Percentiles rank a stretch among this genome's conserved stretches.
These are phyloP conservation scores for Paragyromitra xinjiangensis DNA, from an alignment of 495 filamentous ascomycete genomes.

Conservation along the genomic window DNA sequence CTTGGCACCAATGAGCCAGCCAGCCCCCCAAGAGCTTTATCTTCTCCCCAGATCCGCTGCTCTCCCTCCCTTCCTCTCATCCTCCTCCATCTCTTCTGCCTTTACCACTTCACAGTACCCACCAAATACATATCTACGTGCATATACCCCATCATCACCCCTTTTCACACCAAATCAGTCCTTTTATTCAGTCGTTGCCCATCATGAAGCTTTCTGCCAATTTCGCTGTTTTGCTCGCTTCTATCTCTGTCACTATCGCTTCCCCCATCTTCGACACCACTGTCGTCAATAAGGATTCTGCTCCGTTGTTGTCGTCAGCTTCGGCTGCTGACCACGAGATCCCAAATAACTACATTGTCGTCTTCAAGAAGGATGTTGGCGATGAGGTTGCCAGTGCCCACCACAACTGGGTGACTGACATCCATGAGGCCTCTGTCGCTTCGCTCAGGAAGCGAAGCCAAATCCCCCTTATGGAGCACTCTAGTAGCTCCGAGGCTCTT, in stretches of 20 bases:
- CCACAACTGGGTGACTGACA: constrained; percentile 90
- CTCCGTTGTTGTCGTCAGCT: constrained; percentile 84
- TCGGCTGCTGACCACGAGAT: constrained; percentile 73
- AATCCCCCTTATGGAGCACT: constrained; percentile 66
- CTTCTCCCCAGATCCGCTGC: constrained; percentile 52
- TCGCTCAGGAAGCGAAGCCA: constrained; percentile 92
- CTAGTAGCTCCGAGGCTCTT: constrained; percentile 19
- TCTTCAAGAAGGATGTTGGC: constrained; percentile 95
- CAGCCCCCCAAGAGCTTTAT: constrained; percentile 58
- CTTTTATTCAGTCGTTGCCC: constrained; percentile 30
- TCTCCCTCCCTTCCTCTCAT: constrained; percentile 56
- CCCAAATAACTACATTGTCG: constrained; percentile 93
- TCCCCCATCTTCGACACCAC: constrained; percentile 74
- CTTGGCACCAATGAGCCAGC: constrained; percentile 51
- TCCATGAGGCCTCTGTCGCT: constrained; percentile 71
- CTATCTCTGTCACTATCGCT: constrained; percentile 62
- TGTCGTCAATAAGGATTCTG: constrained; percentile 84
- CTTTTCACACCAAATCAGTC: constrained; percentile 26
- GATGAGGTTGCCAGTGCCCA: constrained; percentile 73
- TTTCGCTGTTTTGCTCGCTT: constrained; percentile 59
- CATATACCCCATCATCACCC: not conserved
- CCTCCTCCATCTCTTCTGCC: constrained; percentile 52
- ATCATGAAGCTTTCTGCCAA: constrained; percentile 58
- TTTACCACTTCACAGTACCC: constrained; percentile 48
- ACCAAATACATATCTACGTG: constrained; percentile 13